Evolutionary conservation across 441 rosid genomes (phyloP), one percentile per base, ranked within the genome.

Genomic region (Arabidopsis lyrata): DNA sequence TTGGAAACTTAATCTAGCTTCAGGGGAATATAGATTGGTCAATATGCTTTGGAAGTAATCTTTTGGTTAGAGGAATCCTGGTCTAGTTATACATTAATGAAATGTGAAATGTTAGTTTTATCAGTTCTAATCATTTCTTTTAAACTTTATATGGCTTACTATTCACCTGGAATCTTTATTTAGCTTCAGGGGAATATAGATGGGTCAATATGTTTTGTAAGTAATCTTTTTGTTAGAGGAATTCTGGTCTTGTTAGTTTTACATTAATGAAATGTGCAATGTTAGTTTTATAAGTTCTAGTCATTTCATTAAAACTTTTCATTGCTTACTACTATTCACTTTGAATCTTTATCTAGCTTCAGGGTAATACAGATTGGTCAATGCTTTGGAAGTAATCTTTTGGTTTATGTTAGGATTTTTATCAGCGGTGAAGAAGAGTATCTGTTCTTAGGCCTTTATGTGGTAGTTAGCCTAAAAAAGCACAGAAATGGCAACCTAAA

Each of bases 1-100:
- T 44, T 58, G 13, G 15, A 70, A 58, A 34, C 74, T 58, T 70
- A 34, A 47, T 58, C 36, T 34, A 48, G 65, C 57, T 50, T 49
- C 35, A 35, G 24, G 36, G 72, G 29, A 53, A 39, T 24, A 16
- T 3, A 31, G 13, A 56, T 8, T 38, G 22, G 5, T 36, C 15
- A 35, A 2, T 65, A 15, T 44, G 48, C 48, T 44, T 47, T 47
- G 24, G 11, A 15, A 47, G 52, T 47, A 18, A 47, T 47, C 52
- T 16, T 47, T 47, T 47, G 11, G 5, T 47, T 47, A 47, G 52
- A 8, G 52, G 24, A 47, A 16, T 16, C 24, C 22, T 47, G 5
- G 5, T 16, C 1, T 15, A 6, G 2, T 16, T 47, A 16, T 47
- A 47, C 52, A 47, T 47, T 16, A 16, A 15, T n/a, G 50, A 45